Percentiles rank a stretch among this genome's conserved stretches.
These are phyloP conservation scores for Colletotrichum trifolii DNA, from an alignment of 2,329 filamentous ascomycete genomes.

Conservation along the genomic window DNA sequence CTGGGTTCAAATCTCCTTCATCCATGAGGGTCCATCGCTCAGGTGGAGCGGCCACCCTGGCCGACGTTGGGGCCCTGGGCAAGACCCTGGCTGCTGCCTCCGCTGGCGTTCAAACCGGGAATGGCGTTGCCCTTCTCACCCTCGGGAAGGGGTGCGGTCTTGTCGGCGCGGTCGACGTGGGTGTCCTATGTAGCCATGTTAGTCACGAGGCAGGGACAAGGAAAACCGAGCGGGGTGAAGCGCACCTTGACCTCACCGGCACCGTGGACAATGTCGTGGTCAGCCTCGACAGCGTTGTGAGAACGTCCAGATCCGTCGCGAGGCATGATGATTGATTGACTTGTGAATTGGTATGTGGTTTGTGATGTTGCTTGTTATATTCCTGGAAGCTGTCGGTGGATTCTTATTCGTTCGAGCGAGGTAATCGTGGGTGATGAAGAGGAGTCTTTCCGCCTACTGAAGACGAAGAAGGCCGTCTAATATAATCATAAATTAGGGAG, in stretches of 20 bases:
- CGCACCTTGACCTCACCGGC: constrained; percentile 52
- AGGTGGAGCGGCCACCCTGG: constrained; percentile 48
- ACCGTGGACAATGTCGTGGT: constrained; percentile 58
- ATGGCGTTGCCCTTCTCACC: constrained; percentile 56
- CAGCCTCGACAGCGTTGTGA: constrained; percentile 57
- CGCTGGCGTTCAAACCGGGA: constrained; percentile 53
- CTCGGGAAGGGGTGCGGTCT: constrained; percentile 61
- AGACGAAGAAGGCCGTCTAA: not conserved
- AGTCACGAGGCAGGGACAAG: not conserved
- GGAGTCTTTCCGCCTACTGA: not conserved
- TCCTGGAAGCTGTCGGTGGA: not conserved
- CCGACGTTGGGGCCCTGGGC: constrained; percentile 52
- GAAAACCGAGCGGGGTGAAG: not conserved
- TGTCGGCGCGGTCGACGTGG: constrained; percentile 59
- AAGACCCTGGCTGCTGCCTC: constrained; percentile 56
- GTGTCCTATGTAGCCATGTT: not conserved
- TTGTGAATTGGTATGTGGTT: rapidly evolving
- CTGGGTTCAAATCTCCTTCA: not conserved
- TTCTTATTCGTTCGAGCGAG: not conserved
- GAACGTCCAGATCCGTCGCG: constrained; percentile 60
- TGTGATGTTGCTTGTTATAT: rapidly evolving
- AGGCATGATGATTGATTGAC: constrained; percentile 52
- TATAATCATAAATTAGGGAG: too few species aligned
- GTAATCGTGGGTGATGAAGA: not conserved
- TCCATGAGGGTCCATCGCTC: not conserved